These are phyloP conservation scores for Aspergillus taichungensis DNA, from an alignment of 495 filamentous ascomycete species.

Conservation along the genomic window DNA sequence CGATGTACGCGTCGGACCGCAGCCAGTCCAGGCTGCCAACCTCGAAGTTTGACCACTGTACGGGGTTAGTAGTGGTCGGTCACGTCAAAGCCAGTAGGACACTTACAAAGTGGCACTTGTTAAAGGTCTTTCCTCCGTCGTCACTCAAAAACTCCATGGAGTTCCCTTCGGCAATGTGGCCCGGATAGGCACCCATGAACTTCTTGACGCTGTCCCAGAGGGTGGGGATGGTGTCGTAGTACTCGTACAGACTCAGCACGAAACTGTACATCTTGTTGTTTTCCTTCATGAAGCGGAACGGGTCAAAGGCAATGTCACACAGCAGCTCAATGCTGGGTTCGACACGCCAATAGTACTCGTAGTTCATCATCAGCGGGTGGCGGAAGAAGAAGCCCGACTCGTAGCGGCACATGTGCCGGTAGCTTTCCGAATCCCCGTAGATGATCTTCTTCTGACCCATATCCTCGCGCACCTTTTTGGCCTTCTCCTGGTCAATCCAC, in stretches of 20 bases:
- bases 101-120: conserved; percentile 93
- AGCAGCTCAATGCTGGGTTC: conserved; percentile 83
- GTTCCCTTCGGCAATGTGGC: conserved; percentile 78
- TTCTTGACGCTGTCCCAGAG: conserved; percentile 89
- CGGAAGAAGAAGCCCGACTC: conserved; percentile 93
- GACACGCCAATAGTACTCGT: conserved; percentile 90
- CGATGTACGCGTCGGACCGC: conserved; percentile 66
- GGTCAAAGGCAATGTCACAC: conserved; percentile 77
- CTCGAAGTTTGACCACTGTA: conserved; percentile 88
- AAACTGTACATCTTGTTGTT: conserved; percentile 89
- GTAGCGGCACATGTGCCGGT: conserved; percentile 91
- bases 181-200: conserved; percentile 80
- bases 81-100: too few species aligned
- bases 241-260: conserved; percentile 85
- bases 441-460: conserved; percentile 82
- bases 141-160: conserved; percentile 88
- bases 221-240: conserved; percentile 89
- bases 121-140: conserved; percentile 82
- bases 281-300: conserved; percentile 81
- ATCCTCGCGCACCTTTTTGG: conserved; percentile 68
- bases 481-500: conserved; percentile 81
- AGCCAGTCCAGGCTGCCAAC: conserved; percentile 80
- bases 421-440: conserved; percentile 88
- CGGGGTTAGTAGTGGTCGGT: too few species aligned
- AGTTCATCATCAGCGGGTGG: conserved; percentile 70